Conservation (phyloP, 2,329 filamentous ascomycete species). For the Lecanicillium sp. region DNA sequence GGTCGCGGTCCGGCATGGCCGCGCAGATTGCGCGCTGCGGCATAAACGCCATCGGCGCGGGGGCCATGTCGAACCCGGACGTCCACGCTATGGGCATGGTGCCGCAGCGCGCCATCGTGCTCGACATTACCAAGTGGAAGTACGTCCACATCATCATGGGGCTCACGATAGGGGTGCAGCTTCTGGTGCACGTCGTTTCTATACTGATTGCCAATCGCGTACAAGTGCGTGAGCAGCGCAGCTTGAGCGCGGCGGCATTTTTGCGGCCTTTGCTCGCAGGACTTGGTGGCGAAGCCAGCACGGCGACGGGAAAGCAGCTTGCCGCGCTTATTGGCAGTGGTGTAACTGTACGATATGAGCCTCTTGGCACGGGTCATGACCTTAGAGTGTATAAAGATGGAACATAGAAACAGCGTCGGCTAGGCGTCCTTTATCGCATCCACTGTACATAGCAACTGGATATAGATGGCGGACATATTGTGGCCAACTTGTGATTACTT, state of each 20-base stretch:
- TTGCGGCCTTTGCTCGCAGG: conserved; percentile 17
- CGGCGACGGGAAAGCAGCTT: conserved; percentile 18
- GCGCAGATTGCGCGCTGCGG: conserved; percentile 30
- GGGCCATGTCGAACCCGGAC: conserved; percentile 25
- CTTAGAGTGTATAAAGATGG: conserved; percentile 11
- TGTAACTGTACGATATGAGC: conserved; percentile 5
- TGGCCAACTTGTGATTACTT: too few relatives aligned
- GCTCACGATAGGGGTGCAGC: conserved; percentile 27
- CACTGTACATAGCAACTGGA: too few relatives aligned
- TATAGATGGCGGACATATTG: too few relatives aligned
- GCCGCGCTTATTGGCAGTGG: conserved; percentile 6
- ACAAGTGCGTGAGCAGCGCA: conserved; percentile 22
- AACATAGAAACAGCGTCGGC: too few relatives aligned
- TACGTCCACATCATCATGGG: conserved; percentile 27
- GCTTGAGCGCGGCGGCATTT: conserved; percentile 18
- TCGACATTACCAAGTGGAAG: conserved; percentile 29
- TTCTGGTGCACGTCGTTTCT: conserved; percentile 21
- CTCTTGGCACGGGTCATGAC: background rate
- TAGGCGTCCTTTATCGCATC: too few relatives aligned
- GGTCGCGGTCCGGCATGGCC: conserved; percentile 29
- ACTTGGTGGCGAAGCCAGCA: conserved; percentile 15
- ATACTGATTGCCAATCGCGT: conserved; percentile 23
- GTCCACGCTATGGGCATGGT: conserved; percentile 23
- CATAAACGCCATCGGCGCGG: conserved; percentile 29
- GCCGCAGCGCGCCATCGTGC: conserved; percentile 21